Percentiles rank a stretch among this genome's conserved stretches.
Evolutionary conservation across 2,329 filamentous ascomycete species (phyloP).

Genomic region (Exophiala dermatitidis): DNA sequence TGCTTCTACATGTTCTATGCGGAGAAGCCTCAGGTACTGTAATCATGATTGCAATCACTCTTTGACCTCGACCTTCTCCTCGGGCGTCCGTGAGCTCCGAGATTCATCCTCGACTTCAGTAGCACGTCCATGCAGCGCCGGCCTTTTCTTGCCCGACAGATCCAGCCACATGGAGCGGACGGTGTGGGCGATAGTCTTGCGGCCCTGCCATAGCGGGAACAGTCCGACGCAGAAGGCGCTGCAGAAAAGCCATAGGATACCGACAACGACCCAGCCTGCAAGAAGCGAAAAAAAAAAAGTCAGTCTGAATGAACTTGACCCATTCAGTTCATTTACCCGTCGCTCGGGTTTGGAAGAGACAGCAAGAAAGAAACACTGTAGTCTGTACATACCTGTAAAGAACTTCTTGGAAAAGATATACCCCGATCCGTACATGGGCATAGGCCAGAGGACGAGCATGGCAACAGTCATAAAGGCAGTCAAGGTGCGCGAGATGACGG

Average conservation of each 20-base stretch:
- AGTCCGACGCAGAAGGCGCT: slow-evolving; percentile 66
- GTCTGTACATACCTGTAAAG: slow-evolving; percentile 49
- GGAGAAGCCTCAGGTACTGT: no score
- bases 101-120: slow-evolving; percentile 35
- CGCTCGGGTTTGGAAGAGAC: slow-evolving; percentile 56
- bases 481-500: slow-evolving; percentile 48
- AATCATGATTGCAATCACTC: slow-evolving; percentile 4
- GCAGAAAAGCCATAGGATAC: slow-evolving; percentile 73
- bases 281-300: not conserved
- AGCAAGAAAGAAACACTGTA: not conserved
- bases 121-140: slow-evolving; percentile 30
- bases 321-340: no score
- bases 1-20: no score
- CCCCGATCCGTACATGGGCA: slow-evolving; percentile 76
- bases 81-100: slow-evolving; percentile 39
- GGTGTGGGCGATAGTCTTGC: slow-evolving; percentile 58
- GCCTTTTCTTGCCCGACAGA: slow-evolving; percentile 39
- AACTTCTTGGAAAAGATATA: slow-evolving; percentile 79
- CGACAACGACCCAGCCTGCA: slow-evolving; percentile 64
- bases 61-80: slow-evolving; percentile 37
- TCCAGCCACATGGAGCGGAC: slow-evolving; percentile 57
- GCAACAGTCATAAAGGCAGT: slow-evolving; percentile 61
- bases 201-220: slow-evolving; percentile 74
- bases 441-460: slow-evolving; percentile 78
- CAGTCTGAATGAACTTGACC: not conserved